A percentile compares a stretch with the other conserved stretches of the same genome.
phyloP scores from a whole-genome alignment of 768 basidiomycete genomes.

The Kwoniella europaea region DNA sequence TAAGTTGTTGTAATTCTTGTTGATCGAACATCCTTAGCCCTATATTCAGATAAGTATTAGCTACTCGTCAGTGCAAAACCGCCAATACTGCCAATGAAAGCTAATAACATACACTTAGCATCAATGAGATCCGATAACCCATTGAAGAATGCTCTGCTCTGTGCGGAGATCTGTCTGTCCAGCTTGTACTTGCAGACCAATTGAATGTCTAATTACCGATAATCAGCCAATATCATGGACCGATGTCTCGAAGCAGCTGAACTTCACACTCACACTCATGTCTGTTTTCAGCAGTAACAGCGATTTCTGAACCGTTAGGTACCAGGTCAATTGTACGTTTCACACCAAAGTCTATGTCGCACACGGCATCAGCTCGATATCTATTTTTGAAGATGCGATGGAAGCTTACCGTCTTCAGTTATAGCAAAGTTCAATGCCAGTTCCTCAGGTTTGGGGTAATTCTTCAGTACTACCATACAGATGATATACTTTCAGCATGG shows the following conservation, averaged over 20 bases:
- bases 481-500: conserved; percentile 5
- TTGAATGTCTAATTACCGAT: conserved; percentile 67
- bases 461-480: conserved; percentile 69
- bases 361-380: no score
- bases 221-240: conserved; percentile 2
- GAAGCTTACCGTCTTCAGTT: conserved; percentile 73
- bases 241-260: background rate
- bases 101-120: conserved; percentile 79
- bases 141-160: conserved; percentile 74
- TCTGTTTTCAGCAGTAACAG: conserved; percentile 86
- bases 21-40: conserved; percentile 90
- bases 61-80: background rate
- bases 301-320: conserved; percentile 76
- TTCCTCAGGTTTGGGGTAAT: conserved; percentile 84
- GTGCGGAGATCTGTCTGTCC: conserved; percentile 82
- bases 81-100: background rate
- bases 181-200: conserved; percentile 86
- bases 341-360: conserved; percentile 71
- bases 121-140: conserved; percentile 92
- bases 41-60: conserved; percentile 12
- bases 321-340: conserved; percentile 77
- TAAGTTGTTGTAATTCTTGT: conserved; percentile 86
- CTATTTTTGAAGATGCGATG: conserved; percentile 1
- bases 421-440: conserved; percentile 88
- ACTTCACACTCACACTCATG: conserved; percentile 61